Base-by-base conservation (phyloP, 2,329 filamentous ascomycete species). In the Colletotrichum navitas region DNA sequence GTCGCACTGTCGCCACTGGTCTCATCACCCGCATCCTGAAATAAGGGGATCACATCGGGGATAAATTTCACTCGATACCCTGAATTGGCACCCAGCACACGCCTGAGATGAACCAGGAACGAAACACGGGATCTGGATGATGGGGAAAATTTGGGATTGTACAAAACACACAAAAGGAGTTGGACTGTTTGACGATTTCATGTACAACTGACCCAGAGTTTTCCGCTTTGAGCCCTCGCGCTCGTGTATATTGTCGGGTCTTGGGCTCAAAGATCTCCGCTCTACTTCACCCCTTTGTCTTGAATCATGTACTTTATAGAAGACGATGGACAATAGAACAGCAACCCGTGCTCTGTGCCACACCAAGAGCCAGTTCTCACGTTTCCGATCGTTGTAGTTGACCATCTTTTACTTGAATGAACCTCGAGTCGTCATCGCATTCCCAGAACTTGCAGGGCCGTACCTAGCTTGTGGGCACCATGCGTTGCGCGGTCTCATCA, bases 1-100 rank as follows among this genome's bases (percentile, higher is more conserved):
- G 95, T 78, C 91, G 94, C 78, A 96, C 93, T 72, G 93, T 96
- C 70, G 93, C 93, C 77, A 96, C 93, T 77, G 93, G 93, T 83
- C 86, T 96, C 77, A 88, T 94, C 78, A 96, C 93, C 75, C 91
- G 91, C 78, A 91, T 96, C 79, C 74, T 90, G 65, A 83, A 88
- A 79, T 90, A 88, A 85, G 76, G 63, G 58, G 72, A 63, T 56
- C 66, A n/a, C 41, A 11, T 34, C 32, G 43, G n/a, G 58, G 63
- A 56, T 39, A 47, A 52, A 39, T 11, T 8, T 16, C 55, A 54
- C 64, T 21, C 45, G 34, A 68, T 68, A 54, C 52, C 52, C 64
- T 60, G 68, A 73, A 59, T 55, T 24, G 71, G 63, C 71, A 72
- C 70, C 64, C 60, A 70, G 61, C 51, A 43, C 36, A 58, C 47